phyloP scores from a whole-genome alignment of 805 yeast genomes.

The Myxozyma udenii region DNA sequence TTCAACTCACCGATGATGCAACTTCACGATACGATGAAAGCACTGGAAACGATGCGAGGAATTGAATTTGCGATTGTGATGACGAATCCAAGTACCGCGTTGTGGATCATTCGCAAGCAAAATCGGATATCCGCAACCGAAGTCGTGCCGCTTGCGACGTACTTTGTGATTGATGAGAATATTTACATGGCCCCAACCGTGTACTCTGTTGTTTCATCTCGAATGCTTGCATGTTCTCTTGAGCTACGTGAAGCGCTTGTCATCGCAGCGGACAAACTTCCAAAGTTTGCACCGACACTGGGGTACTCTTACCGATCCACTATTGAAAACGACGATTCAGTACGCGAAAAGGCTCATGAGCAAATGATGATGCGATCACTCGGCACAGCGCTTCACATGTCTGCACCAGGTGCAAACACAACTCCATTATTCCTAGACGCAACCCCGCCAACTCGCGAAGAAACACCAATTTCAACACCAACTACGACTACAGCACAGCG shows the following conservation, averaged over 20 bases:
- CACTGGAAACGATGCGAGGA: conserved; percentile 74
- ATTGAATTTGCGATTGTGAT: conserved; percentile 73
- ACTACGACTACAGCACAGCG: neutral
- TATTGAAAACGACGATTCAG: conserved; percentile 22
- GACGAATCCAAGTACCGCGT: conserved; percentile 75
- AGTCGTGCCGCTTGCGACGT: conserved; percentile 62
- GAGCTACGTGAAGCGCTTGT: conserved; percentile 48
- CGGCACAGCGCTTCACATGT: conserved; percentile 8
- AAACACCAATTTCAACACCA: neutral
- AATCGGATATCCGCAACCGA: conserved; percentile 54
- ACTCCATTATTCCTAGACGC: conserved; percentile 12
- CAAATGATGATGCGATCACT: conserved; percentile 33
- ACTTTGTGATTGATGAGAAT: conserved; percentile 86
- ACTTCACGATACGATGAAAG: conserved; percentile 44
- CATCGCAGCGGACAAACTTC: conserved; percentile 36
- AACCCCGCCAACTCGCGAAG: neutral
- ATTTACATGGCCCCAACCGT: conserved; percentile 86
- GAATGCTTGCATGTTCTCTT: conserved; percentile 55
- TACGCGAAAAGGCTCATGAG: conserved; percentile 8
- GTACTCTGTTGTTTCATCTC: conserved; percentile 65
- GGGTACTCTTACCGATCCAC: conserved; percentile 51
- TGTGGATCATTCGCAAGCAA: conserved; percentile 89
- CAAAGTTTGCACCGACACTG: conserved; percentile 57
- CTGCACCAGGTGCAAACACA: conserved; percentile 1
- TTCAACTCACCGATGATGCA: conserved; percentile 54